Evolutionary conservation across 2,329 filamentous ascomycete genomes (phyloP), one percentile per base, ranked within the genome.

Genomic region (Cordyceps farinosa): DNA sequence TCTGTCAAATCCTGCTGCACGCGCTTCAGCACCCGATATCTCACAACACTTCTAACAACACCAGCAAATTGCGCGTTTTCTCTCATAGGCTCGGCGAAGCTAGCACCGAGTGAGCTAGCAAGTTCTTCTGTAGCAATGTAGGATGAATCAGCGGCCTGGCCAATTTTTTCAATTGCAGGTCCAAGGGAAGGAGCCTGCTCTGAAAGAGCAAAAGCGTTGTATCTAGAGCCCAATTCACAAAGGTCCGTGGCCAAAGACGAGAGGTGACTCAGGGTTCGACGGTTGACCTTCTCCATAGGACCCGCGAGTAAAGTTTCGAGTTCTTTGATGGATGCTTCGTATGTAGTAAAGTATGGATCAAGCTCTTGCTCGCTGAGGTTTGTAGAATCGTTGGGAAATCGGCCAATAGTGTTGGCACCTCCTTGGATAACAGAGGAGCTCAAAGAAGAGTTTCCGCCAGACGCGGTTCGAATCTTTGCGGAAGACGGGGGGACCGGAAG

Each of bases 1-100:
- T 89, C 89, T 1, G 95, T 98, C 88, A 98, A 94, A 73, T 99
- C 95, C 75, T 98, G 92, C 73, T 99, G 95, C 60, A 99, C 91
- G 53, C 95, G 86, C 79, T 99, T 99, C 66, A 97, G 79, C 3
- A 98, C 89, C 17, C 95, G 84, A 74, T 97, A 99, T 67, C 91
- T 87, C 61, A 99, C 80, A 40, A 99, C 94, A 67, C 82, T 90
- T 48, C 93, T 87, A 3, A 99, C 95, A 1, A 99, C 92, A 11
- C 95, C 91, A 0, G 95, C 95, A 74, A 99, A 99, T 72, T 99
- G 95, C 13, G 95, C 93, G 70, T 92, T 96, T 77, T 99, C 95
- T 62, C 96, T 87, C 92, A 99, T 97, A 0, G 95, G 95, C 72
- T 99, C 96, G 0, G 96, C 92, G 72, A 99, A 99, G 68, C 87